These are phyloP conservation scores for Boletus rufocinnamomeus DNA, from an alignment of 768 basidiomycete genomes.

Conservation along the genomic window DNA sequence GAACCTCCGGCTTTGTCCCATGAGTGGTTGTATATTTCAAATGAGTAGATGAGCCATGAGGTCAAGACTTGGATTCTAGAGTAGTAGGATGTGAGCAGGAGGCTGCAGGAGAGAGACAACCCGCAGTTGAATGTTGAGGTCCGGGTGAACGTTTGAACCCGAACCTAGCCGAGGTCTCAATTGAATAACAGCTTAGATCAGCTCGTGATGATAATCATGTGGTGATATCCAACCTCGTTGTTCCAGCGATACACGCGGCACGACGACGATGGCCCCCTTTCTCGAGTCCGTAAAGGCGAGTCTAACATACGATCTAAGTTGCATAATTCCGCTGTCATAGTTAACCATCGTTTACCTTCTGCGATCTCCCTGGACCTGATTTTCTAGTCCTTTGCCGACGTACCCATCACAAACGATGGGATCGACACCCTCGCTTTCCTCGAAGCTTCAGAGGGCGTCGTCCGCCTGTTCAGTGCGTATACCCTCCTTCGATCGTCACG, in stretches of 20 bases:
- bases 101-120: neutral
- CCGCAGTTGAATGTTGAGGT: neutral
- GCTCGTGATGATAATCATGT: neutral
- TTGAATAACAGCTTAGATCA: slow-evolving; percentile 1
- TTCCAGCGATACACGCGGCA: slow-evolving; percentile 3
- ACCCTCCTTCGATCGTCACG: neutral
- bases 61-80: neutral
- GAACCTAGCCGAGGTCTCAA: neutral
- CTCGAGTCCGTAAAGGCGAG: slow-evolving; percentile 68
- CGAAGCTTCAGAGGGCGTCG: slow-evolving; percentile 85
- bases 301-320: neutral
- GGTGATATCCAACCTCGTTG: neutral
- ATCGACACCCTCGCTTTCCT: slow-evolving; percentile 88
- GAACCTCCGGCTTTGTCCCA: neutral
- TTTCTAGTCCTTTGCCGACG: slow-evolving; percentile 87
- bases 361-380: neutral
- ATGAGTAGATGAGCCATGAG: too few relatives aligned
- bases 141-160: too few relatives aligned
- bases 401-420: slow-evolving; percentile 81
- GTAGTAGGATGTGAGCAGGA: neutral
- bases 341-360: neutral
- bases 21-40: neutral
- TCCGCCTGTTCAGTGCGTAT: slow-evolving; percentile 82
- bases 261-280: slow-evolving; percentile 67
- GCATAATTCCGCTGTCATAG: neutral